Evolutionary conservation across 2,329 filamentous ascomycete genomes (phyloP).

Genomic region (Claviceps africana): DNA sequence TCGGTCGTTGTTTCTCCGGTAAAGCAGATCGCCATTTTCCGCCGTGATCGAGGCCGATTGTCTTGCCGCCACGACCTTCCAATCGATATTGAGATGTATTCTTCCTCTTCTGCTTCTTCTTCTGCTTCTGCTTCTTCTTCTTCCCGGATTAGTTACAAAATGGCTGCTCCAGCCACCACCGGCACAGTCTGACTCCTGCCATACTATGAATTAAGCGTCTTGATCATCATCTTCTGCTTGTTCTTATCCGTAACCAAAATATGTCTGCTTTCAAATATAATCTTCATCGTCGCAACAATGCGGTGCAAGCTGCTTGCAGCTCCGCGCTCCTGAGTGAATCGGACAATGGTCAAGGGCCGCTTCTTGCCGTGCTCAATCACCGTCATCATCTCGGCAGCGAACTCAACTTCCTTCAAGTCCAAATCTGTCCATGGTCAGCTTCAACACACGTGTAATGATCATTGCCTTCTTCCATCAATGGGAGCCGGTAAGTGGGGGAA

Average conservation of each 20-base stretch:
- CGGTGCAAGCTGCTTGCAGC: slow-evolving; percentile 79
- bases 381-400: slow-evolving; percentile 77
- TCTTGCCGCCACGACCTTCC: background rate
- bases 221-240: slow-evolving; percentile 60
- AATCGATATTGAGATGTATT: background rate
- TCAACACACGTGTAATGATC: background rate
- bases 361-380: slow-evolving; percentile 74
- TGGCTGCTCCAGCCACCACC: background rate
- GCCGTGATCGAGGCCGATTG: background rate
- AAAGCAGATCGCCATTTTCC: background rate
- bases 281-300: slow-evolving; percentile 63
- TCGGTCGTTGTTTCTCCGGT: background rate
- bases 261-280: slow-evolving; percentile 49
- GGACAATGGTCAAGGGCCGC: slow-evolving; percentile 62
- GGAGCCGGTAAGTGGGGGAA: too few relatives aligned
- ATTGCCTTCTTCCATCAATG: background rate
- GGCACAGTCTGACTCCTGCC: slow-evolving; percentile 1
- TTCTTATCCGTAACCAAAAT: slow-evolving; percentile 55
- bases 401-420: slow-evolving; percentile 72
- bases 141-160: background rate
- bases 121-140: background rate
- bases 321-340: slow-evolving; percentile 82
- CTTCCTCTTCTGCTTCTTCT: background rate
- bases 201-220: slow-evolving; percentile 42
- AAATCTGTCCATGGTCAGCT: slow-evolving; percentile 40